These are phyloP conservation scores for Larix sibirica DNA, from an alignment of 83 land plant genomes.

Conservation along the genomic window DNA sequence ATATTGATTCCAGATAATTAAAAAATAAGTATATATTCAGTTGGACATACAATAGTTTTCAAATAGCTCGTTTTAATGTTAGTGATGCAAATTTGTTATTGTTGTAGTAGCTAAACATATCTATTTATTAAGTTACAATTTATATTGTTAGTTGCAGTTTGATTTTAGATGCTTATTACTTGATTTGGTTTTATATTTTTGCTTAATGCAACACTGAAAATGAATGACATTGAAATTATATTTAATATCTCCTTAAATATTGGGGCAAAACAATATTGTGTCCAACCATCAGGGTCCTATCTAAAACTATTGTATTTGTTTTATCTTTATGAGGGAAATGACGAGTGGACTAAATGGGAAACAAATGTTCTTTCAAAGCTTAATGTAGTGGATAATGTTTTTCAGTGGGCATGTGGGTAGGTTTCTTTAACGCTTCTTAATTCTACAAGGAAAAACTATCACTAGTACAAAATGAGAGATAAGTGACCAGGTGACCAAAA, in stretches of 20 bases:
- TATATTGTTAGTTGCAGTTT: background rate
- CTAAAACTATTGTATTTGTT: background rate
- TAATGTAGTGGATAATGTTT: conserved; percentile 83
- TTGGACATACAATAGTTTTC: no score
- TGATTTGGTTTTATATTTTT: background rate
- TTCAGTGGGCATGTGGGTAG: conserved; percentile 98
- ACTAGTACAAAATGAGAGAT: no score
- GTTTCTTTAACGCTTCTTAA: conserved; percentile 13
- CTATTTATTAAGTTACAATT: background rate
- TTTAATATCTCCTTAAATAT: background rate
- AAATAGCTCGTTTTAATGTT: background rate
- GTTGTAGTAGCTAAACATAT: no score
- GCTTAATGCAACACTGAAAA: no score
- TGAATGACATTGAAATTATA: background rate
- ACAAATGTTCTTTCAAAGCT: conserved; percentile 71
- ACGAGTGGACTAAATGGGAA: conserved; percentile 81
- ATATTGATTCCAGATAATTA: no score
- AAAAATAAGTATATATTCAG: no score
- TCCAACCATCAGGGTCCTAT: no score
- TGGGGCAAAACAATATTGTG: no score
- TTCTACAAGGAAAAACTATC: background rate
- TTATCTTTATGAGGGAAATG: conserved; percentile 60
- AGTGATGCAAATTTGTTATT: no score
- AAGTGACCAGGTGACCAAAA: no score
- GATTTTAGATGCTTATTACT: background rate